A percentile compares a stretch with the other conserved stretches of the same genome.
Conservation (phyloP, 345 rosid genomes). For the Orychophragmus violaceus region DNA sequence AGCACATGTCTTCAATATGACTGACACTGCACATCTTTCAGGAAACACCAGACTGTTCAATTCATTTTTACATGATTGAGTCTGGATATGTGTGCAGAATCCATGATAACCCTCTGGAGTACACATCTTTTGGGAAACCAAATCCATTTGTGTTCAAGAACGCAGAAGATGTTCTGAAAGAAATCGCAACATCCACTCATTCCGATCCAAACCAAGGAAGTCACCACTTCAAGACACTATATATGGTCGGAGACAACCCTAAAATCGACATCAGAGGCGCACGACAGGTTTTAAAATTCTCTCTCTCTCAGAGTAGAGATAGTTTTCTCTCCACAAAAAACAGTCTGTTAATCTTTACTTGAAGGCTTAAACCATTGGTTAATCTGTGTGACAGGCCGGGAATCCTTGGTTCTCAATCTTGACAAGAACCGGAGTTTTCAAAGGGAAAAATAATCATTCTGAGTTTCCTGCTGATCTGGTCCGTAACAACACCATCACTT, state of each 20-base stretch:
- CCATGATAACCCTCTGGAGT: conserved; percentile 44
- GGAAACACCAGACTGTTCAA: neutral
- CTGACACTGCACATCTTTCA: neutral
- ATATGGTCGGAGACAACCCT: conserved; percentile 89
- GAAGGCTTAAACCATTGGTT: neutral
- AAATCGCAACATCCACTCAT: conserved; percentile 32
- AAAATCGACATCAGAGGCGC: conserved; percentile 72
- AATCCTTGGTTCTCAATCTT: conserved; percentile 83
- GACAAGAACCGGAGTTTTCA: conserved; percentile 85
- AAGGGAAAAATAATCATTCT: conserved; percentile 51
- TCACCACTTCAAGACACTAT: conserved; percentile 50
- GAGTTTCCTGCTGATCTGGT: conserved; percentile 73
- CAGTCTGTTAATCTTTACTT: neutral
- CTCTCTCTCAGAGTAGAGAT: neutral
- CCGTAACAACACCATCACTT: conserved; percentile 3
- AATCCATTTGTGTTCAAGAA: conserved; percentile 67
- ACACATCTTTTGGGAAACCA: conserved; percentile 75
- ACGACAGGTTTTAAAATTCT: conserved; percentile 43
- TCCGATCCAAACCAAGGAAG: conserved; percentile 14
- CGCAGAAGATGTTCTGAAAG: conserved; percentile 52
- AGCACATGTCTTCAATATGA: neutral
- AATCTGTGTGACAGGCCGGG: conserved; percentile 50
- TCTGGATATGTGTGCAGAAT: conserved; percentile 38
- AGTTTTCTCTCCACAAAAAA: neutral
- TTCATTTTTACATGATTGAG: neutral